Evolutionary conservation across 164 flowering plant species (phyloP).

Genomic region (Dillenia suffruticosa): DNA sequence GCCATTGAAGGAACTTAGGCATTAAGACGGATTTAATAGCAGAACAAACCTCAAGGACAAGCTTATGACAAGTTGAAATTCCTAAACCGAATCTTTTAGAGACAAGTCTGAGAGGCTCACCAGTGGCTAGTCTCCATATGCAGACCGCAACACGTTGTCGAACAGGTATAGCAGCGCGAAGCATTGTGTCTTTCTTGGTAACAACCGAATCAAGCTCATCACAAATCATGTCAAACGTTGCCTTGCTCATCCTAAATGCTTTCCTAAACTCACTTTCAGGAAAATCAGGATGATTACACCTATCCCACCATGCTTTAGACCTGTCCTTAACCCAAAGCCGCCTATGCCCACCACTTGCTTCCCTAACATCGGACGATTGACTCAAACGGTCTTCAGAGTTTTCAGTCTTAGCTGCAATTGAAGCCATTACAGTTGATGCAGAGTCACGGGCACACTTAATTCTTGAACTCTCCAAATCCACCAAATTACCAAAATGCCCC

Average conservation of each 20-base stretch:
- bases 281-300: conserved; percentile 50
- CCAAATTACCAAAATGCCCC: conserved; percentile 18
- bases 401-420: conserved; percentile 4
- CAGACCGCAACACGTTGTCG: conserved; percentile 86
- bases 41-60: conserved; percentile 74
- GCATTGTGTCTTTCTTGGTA: conserved; percentile 75
- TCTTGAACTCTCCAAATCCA: conserved; percentile 20
- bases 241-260: conserved; percentile 69
- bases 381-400: background rate
- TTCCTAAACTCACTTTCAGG: conserved; percentile 63
- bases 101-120: conserved; percentile 75
- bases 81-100: conserved; percentile 80
- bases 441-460: conserved; percentile 29
- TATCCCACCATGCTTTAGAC: conserved; percentile 89
- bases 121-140: conserved; percentile 79
- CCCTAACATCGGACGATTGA: background rate
- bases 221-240: conserved; percentile 79
- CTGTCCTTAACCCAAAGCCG: conserved; percentile 87
- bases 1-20: conserved; percentile 79
- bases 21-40: conserved; percentile 60
- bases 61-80: conserved; percentile 86
- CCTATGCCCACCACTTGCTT: conserved; percentile 29
- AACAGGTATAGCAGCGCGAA: conserved; percentile 82
- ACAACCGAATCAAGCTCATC: conserved; percentile 60
- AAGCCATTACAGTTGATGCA: conserved; percentile 10